Evolutionary conservation across 495 filamentous ascomycete species (phyloP).

Genomic region (Sporormia fimetaria): DNA sequence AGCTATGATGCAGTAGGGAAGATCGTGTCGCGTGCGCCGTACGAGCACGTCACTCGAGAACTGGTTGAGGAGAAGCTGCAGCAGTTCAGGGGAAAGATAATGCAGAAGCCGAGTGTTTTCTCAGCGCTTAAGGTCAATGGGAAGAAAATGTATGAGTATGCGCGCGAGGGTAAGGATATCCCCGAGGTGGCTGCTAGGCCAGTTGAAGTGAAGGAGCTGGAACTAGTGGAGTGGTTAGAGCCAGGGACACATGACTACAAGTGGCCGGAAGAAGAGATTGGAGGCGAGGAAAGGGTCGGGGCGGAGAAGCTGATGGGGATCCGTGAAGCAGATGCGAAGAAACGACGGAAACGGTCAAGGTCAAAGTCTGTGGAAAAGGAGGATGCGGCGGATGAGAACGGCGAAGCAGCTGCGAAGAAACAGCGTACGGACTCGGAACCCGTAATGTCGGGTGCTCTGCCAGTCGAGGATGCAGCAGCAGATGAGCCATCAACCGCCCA

Average conservation of each 20-base stretch:
- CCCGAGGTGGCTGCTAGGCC: slow-evolving; percentile 47
- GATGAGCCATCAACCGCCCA: too few species aligned
- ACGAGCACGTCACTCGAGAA: slow-evolving; percentile 66
- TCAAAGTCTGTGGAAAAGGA: too few species aligned
- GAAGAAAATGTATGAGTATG: slow-evolving; percentile 92
- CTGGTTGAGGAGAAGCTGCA: slow-evolving; percentile 64
- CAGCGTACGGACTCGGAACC: slow-evolving; percentile 1
- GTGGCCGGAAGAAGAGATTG: slow-evolving; percentile 66
- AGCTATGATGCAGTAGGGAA: slow-evolving; percentile 81
- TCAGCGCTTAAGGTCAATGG: slow-evolving; percentile 86
- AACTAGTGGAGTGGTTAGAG: slow-evolving; percentile 79
- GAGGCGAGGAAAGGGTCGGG: slow-evolving; percentile 55
- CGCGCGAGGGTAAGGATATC: slow-evolving; percentile 80
- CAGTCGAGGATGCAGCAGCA: neutral
- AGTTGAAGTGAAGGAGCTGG: slow-evolving; percentile 62
- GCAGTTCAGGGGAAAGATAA: slow-evolving; percentile 71
- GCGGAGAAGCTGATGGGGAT: slow-evolving; percentile 50
- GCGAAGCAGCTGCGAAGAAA: slow-evolving; percentile 6
- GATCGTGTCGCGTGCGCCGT: slow-evolving; percentile 57
- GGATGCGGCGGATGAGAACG: slow-evolving; percentile 5
- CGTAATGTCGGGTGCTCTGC: slow-evolving; percentile 3
- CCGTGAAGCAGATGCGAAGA: slow-evolving; percentile 2
- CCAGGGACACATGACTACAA: slow-evolving; percentile 61
- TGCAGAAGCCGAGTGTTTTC: slow-evolving; percentile 85
- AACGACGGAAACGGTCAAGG: neutral